Conservation (phyloP, 495 filamentous ascomycete genomes). For the Pyrenula massariospora region DNA sequence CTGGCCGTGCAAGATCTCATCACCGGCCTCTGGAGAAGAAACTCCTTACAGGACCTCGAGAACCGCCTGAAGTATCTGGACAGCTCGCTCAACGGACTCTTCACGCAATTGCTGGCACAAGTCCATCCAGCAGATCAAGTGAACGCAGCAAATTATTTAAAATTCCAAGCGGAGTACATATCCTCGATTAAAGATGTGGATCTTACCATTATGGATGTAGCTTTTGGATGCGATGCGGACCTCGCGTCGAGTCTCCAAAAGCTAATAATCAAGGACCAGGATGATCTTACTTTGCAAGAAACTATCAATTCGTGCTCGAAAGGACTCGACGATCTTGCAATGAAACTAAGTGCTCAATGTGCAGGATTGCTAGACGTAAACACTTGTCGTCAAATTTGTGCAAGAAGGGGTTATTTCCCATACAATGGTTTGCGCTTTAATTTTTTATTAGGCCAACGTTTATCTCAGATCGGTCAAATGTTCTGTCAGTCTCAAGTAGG, state of each 20-base stretch:
- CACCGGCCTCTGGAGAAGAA: constrained; percentile 16
- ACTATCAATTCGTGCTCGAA: background rate
- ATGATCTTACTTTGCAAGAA: background rate
- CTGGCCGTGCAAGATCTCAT: constrained; percentile 18
- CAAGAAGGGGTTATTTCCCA: background rate
- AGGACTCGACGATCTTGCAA: background rate
- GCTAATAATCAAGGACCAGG: background rate
- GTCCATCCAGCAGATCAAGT: background rate
- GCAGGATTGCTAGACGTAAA: background rate
- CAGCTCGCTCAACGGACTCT: constrained; percentile 7
- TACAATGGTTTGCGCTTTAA: background rate
- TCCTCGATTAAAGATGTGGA: background rate
- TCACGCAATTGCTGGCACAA: background rate
- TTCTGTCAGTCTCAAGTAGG: background rate
- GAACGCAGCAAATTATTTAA: background rate
- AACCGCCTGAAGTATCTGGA: constrained; percentile 14
- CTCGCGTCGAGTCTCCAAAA: background rate
- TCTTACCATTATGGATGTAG: background rate
- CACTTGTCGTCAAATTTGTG: background rate
- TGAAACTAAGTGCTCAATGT: background rate
- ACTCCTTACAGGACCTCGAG: constrained; percentile 11
- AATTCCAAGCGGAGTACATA: background rate
- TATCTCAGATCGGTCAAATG: background rate
- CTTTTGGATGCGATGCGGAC: background rate
- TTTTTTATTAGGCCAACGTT: background rate